Base-by-base conservation (phyloP, 306 rosid genomes). In the Ziziphus jujuba region DNA sequence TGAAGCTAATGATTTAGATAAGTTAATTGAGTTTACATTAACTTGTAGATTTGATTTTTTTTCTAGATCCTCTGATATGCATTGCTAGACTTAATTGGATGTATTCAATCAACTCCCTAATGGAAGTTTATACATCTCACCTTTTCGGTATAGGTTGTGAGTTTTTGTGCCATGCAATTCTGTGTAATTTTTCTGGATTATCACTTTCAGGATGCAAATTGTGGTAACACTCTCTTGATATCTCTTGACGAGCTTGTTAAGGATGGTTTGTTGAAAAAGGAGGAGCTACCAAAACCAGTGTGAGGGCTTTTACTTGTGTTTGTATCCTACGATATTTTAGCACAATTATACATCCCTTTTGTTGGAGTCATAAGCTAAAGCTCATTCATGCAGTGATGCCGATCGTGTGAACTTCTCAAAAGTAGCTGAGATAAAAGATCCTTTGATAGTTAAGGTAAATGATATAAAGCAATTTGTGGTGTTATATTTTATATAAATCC, bases 211-310 rank as follows among this genome's bases (percentile, higher is more conserved):
- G 98, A 93, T 73, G 98, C 97, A 35, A 90, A 86, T 80, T 90
- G 98, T 83, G 98, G 98, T 7, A 93, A 93, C 81, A 90, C 96
- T 4, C 88, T 93, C 67, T 77, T 93, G 84, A 88, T 93, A 79
- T 93, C 97, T 66, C 95, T 93, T 20, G 84, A 86, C 56, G 91
- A 85, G 70, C 98, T 93, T 72, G 96, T 88, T 23, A 82, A 90
- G 64, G 97, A 93, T 75, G 95, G 95, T n/a, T 85, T 93, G 82
- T 73, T 93, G 80, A 67, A 71, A n/a, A 72, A 80, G 76, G 89
- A 86, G 3, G 98, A 93, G 70, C 89, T 90, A 78, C 98, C 98
- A 11, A 40, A 84, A 59, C 88, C 96, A 69, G 72, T 93, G 98
- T 92, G 74, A 81, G 96, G 56, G 48, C n/a, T 55, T 67, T 22